These are phyloP conservation scores for Mayamaea pseudoterrestris DNA, from an alignment of 108 stramenopile genomes.

Conservation along the genomic window DNA sequence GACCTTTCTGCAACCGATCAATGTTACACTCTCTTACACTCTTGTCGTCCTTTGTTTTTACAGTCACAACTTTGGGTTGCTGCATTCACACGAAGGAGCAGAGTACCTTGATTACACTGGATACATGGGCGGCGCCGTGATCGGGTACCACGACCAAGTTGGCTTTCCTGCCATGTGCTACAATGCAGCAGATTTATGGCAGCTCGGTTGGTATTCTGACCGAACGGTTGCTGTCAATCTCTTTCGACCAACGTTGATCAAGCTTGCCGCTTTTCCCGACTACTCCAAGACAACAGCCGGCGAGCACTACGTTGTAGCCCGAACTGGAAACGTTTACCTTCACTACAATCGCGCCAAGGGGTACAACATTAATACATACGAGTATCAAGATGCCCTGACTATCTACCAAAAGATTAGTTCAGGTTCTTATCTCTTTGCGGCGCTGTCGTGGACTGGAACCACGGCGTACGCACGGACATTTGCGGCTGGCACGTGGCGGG, in stretches of 20 bases:
- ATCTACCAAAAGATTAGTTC: too few species aligned
- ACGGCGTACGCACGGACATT: too few species aligned
- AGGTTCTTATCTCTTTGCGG: too few species aligned
- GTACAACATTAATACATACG: not conserved
- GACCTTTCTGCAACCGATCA: not conserved
- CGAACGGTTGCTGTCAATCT: conserved; percentile 1
- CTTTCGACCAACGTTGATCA: conserved; percentile 1
- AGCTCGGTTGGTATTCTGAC: conserved; percentile 38
- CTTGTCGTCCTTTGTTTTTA: not conserved
- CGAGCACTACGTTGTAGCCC: conserved; percentile 3
- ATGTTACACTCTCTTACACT: not conserved
- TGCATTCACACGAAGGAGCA: not conserved
- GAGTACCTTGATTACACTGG: conserved; percentile 1
- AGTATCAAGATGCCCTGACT: not conserved
- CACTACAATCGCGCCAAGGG: not conserved
- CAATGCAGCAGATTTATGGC: conserved; percentile 1
- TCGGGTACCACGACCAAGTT: not conserved
- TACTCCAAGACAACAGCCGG: not conserved
- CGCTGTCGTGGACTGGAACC: too few species aligned
- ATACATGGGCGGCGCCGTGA: conserved; percentile 1
- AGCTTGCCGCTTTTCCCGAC: conserved; percentile 7
- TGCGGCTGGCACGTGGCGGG: too few species aligned
- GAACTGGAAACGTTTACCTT: not conserved
- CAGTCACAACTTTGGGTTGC: not conserved
- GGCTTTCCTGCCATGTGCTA: conserved; percentile 1